These are phyloP conservation scores for Macrotyloma uniflorum DNA, from an alignment of 306 rosid genomes.

Conservation along the genomic window DNA sequence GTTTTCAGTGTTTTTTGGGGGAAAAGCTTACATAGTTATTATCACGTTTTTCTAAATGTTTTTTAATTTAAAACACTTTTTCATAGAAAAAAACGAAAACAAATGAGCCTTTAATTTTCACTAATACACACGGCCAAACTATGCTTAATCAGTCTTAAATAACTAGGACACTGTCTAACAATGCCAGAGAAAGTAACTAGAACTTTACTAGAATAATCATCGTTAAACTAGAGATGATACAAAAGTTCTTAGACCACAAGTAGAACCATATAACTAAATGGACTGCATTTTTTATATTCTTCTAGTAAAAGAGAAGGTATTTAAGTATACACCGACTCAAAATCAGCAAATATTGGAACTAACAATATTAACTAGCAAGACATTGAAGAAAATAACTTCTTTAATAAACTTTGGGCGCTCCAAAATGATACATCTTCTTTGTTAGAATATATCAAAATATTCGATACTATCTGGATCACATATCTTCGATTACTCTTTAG, in stretches of 20 bases:
- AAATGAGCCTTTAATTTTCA: not conserved
- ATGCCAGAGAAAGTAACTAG: not conserved
- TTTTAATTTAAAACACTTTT: not conserved
- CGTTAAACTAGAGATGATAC: not conserved
- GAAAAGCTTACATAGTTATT: not conserved
- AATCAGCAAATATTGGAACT: too few species aligned
- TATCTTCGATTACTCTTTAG: too few species aligned
- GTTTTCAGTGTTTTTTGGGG: not conserved
- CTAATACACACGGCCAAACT: not conserved
- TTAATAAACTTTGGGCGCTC: too few species aligned
- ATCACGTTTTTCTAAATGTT: not conserved
- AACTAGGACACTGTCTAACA: not conserved
- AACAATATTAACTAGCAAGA: too few species aligned
- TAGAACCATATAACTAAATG: not conserved
- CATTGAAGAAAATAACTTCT: too few species aligned
- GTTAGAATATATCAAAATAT: too few species aligned
- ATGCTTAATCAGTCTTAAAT: not conserved
- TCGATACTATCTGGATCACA: too few species aligned
- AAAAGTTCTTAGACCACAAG: not conserved
- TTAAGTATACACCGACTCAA: not conserved
- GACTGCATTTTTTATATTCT: not conserved
- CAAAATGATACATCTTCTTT: too few species aligned
- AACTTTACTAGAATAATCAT: not conserved
- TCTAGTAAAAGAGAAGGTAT: not conserved
- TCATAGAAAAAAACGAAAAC: not conserved